Percentiles rank a stretch among this genome's conserved stretches.
These are phyloP conservation scores for Triticum monococcum DNA, from an alignment of 176 grass and related monocot species.

Conservation along the genomic window DNA sequence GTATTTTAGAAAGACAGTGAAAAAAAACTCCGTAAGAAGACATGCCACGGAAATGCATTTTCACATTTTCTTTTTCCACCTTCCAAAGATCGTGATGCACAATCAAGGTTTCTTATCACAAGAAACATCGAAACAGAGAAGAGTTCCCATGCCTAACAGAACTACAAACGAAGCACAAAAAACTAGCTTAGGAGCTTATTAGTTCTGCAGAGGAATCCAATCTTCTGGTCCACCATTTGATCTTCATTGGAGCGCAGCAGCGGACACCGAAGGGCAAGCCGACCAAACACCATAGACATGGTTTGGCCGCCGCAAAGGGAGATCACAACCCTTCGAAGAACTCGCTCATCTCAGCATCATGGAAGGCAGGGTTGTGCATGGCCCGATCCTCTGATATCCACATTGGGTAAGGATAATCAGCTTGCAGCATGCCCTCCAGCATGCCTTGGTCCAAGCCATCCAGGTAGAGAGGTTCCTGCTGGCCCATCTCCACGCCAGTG, in stretches of 20 bases:
- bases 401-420: neutral
- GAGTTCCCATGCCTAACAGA: conserved; percentile 35
- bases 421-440: conserved; percentile 35
- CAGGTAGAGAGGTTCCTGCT: conserved; percentile 12
- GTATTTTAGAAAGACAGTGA: too few species aligned
- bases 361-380: conserved; percentile 2
- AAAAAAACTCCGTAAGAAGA: neutral
- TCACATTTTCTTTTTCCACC: neutral
- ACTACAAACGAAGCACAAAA: conserved; percentile 9
- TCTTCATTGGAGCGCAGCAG: neutral
- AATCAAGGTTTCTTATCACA: neutral
- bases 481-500: neutral
- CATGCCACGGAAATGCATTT: neutral
- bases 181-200: neutral
- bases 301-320: neutral
- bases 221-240: neutral
- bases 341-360: conserved; percentile 1
- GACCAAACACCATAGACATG: neutral
- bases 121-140: neutral
- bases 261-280: neutral
- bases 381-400: conserved; percentile 20
- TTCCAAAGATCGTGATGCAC: neutral
- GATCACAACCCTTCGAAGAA: conserved; percentile 31
- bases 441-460: conserved; percentile 15
- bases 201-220: conserved; percentile 22